Evolutionary conservation across 768 basidiomycete genomes (phyloP), one percentile per base, ranked within the genome.

Genomic region (Holtermannia corniformis): DNA sequence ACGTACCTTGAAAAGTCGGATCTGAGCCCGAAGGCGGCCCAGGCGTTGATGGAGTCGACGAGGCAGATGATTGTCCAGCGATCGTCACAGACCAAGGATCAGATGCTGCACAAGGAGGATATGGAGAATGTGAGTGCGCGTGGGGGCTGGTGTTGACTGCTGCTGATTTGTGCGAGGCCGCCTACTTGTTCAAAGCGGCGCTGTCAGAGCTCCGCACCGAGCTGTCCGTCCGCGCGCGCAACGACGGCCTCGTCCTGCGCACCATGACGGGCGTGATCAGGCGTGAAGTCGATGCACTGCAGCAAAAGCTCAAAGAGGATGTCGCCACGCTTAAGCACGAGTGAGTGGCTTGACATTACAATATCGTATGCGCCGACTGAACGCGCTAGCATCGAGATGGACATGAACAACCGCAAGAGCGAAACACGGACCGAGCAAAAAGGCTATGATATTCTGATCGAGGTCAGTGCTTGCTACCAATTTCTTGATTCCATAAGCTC

Each of bases 271-370:
- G 81, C n/a, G 81, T 84, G 3, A 77, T 93, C 16, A 80, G 90
- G 54, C 76, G 89, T 56, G 95, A 97, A 42, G 83, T 90, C 13
- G 93, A 99, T 64, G 74, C 78, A 2, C 72, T 96, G 44, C 82
- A 85, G 62, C 82, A 85, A 41, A 92, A 87, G 74, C 85, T 99
- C 82, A 93, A 92, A 74, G 90, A 95, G 71, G 88, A 92, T 58
- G 74, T 97, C 21, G 82, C 80, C 14, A 85, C 80, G 43, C 76
- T 99, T 61, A 90, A 87, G 72, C 92, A 96, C 65, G 92, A 97
- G 91, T 93, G 60, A 51, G 85, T 80, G 10, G 41, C 16, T 3
- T 19, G 19, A 22, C 3, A 50, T 22, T n/a, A 16, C 5, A 7
- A 14, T 55, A 4, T 3, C 26, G 21, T 41, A 13, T 4, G 19